Evolutionary conservation across 106 monocot species (phyloP).

Genomic region (Allium sativum): DNA sequence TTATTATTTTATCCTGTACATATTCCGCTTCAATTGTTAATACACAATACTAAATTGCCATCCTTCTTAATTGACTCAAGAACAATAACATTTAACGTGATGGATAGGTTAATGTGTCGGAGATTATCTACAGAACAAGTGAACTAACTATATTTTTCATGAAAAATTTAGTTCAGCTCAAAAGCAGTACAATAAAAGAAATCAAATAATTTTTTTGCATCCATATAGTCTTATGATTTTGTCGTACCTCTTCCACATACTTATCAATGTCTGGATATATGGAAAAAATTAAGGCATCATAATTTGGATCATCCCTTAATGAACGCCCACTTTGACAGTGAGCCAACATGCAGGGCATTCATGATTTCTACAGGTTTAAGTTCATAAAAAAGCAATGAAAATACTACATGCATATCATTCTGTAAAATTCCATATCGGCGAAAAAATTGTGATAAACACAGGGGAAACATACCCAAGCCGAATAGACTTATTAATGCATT

Average conservation of each 20-base stretch:
- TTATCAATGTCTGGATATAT: constrained; percentile 96
- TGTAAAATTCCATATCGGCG: not conserved
- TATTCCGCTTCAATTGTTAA: too few species aligned
- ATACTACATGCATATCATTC: not conserved
- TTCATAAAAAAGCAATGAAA: not conserved
- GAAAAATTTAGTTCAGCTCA: constrained; percentile 7
- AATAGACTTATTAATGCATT: constrained; percentile 97
- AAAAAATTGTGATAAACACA: not conserved
- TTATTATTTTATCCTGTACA: too few species aligned
- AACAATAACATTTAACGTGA: too few species aligned
- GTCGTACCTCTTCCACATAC: constrained; percentile 86
- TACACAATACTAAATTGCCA: too few species aligned
- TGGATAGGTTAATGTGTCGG: too few species aligned
- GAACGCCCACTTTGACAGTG: constrained; percentile 98
- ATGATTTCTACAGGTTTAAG: constrained; percentile 57
- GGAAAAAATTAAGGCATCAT: constrained; percentile 77
- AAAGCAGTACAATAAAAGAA: too few species aligned
- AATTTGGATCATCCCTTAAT: constrained; percentile 94
- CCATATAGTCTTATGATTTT: too few species aligned
- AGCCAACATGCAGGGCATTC: constrained; percentile 98
- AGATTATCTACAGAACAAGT: too few species aligned
- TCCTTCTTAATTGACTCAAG: too few species aligned
- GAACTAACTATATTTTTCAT: too few species aligned
- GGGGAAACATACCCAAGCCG: constrained; percentile 20
- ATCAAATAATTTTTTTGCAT: too few species aligned